phyloP scores from a whole-genome alignment of 345 rosid genomes.

The Carallia pectinifolia region DNA sequence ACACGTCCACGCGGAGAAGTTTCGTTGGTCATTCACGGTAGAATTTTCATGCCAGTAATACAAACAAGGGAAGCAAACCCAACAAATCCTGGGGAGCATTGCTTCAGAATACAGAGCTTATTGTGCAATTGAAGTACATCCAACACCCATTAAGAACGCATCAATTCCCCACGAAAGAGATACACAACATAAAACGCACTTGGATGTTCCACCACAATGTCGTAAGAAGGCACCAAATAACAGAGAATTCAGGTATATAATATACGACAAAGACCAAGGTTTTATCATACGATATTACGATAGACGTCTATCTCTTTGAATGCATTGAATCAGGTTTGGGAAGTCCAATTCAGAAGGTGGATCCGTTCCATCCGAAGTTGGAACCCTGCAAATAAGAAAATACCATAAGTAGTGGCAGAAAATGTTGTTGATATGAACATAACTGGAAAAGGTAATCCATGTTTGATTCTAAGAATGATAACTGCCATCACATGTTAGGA shows the following conservation, averaged over 20 bases:
- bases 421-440: background rate
- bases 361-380: slow-evolving; percentile 91
- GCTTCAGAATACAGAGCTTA: no score
- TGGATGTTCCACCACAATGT: background rate
- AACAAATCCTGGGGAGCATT: no score
- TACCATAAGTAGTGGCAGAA: background rate
- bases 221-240: background rate
- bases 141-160: no score
- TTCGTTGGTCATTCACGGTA: no score
- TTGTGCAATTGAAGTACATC: no score
- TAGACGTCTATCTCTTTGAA: background rate
- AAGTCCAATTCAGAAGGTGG: slow-evolving; percentile 55
- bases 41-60: no score
- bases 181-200: background rate
- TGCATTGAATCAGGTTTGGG: slow-evolving; percentile 6
- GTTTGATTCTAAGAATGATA: slow-evolving; percentile 6
- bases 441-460: slow-evolving; percentile 13
- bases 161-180: no score
- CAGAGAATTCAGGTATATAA: background rate
- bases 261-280: background rate
- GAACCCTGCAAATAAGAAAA: slow-evolving; percentile 62
- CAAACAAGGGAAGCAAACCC: no score
- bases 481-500: slow-evolving; percentile 20
- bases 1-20: no score
- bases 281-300: slow-evolving; percentile 9